Evolutionary conservation across 257 asterid species (phyloP), one percentile per base, ranked within the genome.

Genomic region (Fraxinus anomala): DNA sequence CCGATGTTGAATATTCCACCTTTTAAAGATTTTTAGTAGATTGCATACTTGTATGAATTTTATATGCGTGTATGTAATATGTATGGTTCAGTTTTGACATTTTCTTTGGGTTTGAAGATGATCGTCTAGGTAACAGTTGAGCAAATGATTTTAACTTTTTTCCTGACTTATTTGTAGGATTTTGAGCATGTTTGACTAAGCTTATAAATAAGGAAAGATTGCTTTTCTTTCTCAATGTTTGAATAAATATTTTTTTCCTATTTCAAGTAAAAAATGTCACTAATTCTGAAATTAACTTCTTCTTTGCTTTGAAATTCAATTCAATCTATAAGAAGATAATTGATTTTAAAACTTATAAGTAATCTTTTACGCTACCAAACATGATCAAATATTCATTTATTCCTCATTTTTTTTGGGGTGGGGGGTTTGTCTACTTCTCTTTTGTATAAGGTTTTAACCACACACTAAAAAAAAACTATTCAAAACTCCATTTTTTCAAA

Each of bases 1-100:
- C 36, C 78, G 59, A 47, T 69, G 80, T 66, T 82, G 47, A 75
- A 75, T 74, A 49, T 36, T 74, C 12, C 51, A 17, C 75, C 16
- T 40, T 70, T 67, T 69, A 59, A 23, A 63, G 8, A 26, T 23
- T 23, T 61, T 61, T 61, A 63, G 69, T 10, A 10, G 36, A 63
- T 63, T 63, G 69, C 33, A 56, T 56, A 56, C 7, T 56, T n/a
- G 66, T 17, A 56, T 19, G 66, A 56, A n/a, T 56, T 19, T 31
- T 66, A 11, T 54, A 1, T 30, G 24, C 19, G 33, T 13, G 23
- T 69, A 37, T 21, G 51, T 42, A 42, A 42, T 42, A 42, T 42
- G 21, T 13, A 40, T 42, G 28, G 65, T 42, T 70, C 36, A 26
- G 36, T 47, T 73, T 47, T 42, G 6, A 61, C n/a, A 4, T 13